A percentile compares a stretch with the other conserved stretches of the same genome.
phyloP scores from a whole-genome alignment of 83 land plant genomes.

The Picea abies region DNA sequence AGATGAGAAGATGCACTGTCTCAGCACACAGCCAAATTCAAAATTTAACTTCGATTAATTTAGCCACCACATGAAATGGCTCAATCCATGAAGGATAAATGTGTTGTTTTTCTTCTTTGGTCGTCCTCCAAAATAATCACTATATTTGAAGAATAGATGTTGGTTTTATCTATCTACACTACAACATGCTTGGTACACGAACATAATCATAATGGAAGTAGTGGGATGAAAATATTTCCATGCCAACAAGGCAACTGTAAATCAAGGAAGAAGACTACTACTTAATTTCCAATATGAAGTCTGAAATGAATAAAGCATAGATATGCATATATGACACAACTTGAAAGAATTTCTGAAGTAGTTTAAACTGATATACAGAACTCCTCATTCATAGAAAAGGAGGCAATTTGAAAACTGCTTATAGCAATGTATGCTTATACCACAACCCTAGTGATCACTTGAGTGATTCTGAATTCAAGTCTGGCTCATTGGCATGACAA shows the following conservation, averaged over 20 bases:
- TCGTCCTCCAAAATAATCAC: not conserved
- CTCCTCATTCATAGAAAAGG: slow-evolving; percentile 3
- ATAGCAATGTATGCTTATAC: slow-evolving; percentile 2
- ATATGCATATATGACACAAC: slow-evolving; percentile 5
- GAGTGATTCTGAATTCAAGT: slow-evolving; percentile 2
- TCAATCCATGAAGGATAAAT: not conserved
- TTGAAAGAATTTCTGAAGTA: slow-evolving; percentile 14
- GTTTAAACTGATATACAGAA: slow-evolving; percentile 15
- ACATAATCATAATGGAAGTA: not conserved
- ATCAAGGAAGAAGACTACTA: not conserved
- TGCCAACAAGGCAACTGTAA: slow-evolving; percentile 5
- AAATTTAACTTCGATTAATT: not conserved
- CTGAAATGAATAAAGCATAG: slow-evolving; percentile 6
- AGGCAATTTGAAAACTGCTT: slow-evolving; percentile 5
- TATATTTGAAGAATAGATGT: not conserved
- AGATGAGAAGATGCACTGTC: not conserved
- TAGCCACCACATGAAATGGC: not conserved
- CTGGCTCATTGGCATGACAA: slow-evolving; percentile 1
- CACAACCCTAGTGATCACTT: no score
- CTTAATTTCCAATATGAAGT: not conserved
- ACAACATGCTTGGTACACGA: not conserved
- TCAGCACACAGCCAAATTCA: not conserved
- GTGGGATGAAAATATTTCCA: not conserved
- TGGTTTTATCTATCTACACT: not conserved
- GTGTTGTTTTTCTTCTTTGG: not conserved